These are phyloP conservation scores for Apiotrichum akiyoshidainum DNA, from an alignment of 1,284 basidiomycete genomes.

Conservation along the genomic window DNA sequence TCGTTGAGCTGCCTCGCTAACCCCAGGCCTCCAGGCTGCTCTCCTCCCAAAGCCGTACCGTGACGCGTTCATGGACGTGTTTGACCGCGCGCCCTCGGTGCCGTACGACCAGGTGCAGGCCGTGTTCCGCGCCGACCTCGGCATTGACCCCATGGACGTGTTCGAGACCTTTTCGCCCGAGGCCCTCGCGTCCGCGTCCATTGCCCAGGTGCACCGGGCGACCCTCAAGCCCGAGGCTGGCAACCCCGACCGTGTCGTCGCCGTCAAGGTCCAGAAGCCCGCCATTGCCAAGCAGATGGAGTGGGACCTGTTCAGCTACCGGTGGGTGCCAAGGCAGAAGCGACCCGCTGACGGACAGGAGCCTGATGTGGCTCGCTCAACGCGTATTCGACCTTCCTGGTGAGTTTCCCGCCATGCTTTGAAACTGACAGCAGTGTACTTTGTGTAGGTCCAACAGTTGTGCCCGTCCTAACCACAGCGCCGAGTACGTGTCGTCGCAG, in stretches of 20 bases:
- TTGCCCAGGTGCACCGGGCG: slow-evolving; percentile 84
- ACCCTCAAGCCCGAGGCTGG: slow-evolving; percentile 53
- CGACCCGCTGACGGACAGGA: slow-evolving; percentile 19
- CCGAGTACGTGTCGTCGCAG: slow-evolving; percentile 76
- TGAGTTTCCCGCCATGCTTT: slow-evolving; percentile 20
- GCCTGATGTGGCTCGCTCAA: slow-evolving; percentile 45
- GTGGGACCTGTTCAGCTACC: slow-evolving; percentile 63
- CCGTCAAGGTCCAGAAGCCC: slow-evolving; percentile 89
- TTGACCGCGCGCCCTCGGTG: slow-evolving; percentile 81
- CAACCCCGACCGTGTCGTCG: slow-evolving; percentile 56
- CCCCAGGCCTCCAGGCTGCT: slow-evolving; percentile 71
- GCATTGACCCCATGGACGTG: slow-evolving; percentile 63
- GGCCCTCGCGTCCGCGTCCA: slow-evolving; percentile 77
- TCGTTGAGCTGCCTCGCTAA: slow-evolving; percentile 1
- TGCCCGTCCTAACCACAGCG: slow-evolving; percentile 17
- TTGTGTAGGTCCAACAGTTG: slow-evolving; percentile 32
- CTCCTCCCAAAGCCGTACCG: slow-evolving; percentile 77
- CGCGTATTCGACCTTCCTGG: slow-evolving; percentile 49
- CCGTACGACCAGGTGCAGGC: slow-evolving; percentile 64
- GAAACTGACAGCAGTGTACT: slow-evolving; percentile 38
- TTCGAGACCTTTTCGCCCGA: slow-evolving; percentile 72
- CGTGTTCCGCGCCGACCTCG: slow-evolving; percentile 70
- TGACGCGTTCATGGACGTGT: slow-evolving; percentile 72
- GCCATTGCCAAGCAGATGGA: slow-evolving; percentile 78
- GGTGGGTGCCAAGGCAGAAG: slow-evolving; percentile 23